These are phyloP conservation scores for Wickerhamiella hasegawae DNA, from an alignment of 805 yeast genomes.

Conservation along the genomic window DNA sequence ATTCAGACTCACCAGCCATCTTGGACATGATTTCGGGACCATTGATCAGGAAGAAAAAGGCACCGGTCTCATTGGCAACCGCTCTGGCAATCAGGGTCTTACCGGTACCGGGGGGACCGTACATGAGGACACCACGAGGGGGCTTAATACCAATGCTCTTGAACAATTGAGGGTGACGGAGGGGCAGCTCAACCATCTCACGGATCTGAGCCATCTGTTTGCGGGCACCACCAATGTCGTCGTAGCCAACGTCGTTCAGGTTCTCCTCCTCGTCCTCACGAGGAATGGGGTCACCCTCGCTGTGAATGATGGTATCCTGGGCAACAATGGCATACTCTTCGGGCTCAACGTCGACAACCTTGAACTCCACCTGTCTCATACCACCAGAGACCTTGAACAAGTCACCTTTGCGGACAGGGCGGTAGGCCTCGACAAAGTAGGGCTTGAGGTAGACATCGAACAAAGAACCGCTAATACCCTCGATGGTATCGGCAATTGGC, in stretches of 20 bases:
- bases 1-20: slow-evolving; percentile 99
- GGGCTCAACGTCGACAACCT: slow-evolving; percentile 96
- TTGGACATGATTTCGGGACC: slow-evolving; percentile 99
- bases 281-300: slow-evolving; percentile 97
- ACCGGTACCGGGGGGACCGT: slow-evolving; percentile 99
- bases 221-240: slow-evolving; percentile 97
- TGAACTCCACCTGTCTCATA: slow-evolving; percentile 98
- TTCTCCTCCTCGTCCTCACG: slow-evolving; percentile 97
- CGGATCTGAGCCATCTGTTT: slow-evolving; percentile 99
- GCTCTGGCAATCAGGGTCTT: slow-evolving; percentile 98
- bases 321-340: slow-evolving; percentile 95
- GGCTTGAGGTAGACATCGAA: slow-evolving; percentile 95
- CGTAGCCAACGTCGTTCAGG: slow-evolving; percentile 94
- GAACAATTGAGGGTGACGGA: slow-evolving; percentile 96
- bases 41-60: slow-evolving; percentile 91
- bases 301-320: slow-evolving; percentile 94
- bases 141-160: slow-evolving; percentile 98
- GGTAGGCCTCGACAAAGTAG: slow-evolving; percentile 94
- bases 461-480: slow-evolving; percentile 90
- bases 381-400: slow-evolving; percentile 95
- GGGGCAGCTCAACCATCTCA: slow-evolving; percentile 94
- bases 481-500: slow-evolving; percentile 96
- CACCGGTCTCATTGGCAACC: slow-evolving; percentile 99
- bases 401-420: slow-evolving; percentile 97
- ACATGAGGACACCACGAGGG: slow-evolving; percentile 85